phyloP scores from a whole-genome alignment of 768 basidiomycete species.

The Psilocybe sp. region DNA sequence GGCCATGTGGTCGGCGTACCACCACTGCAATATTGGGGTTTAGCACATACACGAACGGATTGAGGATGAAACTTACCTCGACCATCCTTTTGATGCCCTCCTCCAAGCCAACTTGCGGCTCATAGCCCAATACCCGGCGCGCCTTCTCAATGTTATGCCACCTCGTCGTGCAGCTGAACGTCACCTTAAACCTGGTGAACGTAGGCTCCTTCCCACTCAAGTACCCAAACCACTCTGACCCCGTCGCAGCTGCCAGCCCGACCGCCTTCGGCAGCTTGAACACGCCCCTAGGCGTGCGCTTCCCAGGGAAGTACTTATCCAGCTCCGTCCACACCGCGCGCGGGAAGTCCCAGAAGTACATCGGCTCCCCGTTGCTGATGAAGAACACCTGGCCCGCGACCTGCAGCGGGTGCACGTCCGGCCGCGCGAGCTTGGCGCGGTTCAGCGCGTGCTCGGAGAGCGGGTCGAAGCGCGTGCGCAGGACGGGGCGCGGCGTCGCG shows the following conservation, averaged over 20 bases:
- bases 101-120: constrained; percentile 83
- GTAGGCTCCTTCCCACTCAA: constrained; percentile 75
- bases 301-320: constrained; percentile 56
- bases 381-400: constrained; percentile 95
- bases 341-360: constrained; percentile 94
- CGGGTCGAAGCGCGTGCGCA: constrained; percentile 81
- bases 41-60: not conserved
- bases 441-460: constrained; percentile 59
- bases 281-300: constrained; percentile 34
- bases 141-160: constrained; percentile 97
- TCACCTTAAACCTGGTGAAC: constrained; percentile 84
- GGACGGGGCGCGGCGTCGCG: constrained; percentile 48
- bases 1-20: constrained; percentile 39
- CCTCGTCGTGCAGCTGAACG: constrained; percentile 72
- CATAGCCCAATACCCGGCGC: constrained; percentile 87
- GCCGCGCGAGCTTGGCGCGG: constrained; percentile 41
- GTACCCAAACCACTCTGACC: constrained; percentile 73
- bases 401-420: constrained; percentile 55
- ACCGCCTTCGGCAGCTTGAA: constrained; percentile 58
- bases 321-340: constrained; percentile 76
- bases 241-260: constrained; percentile 68
- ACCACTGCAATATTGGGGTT: constrained; percentile 34
- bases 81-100: constrained; percentile 83
- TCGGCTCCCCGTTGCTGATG: constrained; percentile 95
- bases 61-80: constrained; percentile 46